Conservation (phyloP, 306 rosid species). For the Dryas alaskensis region DNA sequence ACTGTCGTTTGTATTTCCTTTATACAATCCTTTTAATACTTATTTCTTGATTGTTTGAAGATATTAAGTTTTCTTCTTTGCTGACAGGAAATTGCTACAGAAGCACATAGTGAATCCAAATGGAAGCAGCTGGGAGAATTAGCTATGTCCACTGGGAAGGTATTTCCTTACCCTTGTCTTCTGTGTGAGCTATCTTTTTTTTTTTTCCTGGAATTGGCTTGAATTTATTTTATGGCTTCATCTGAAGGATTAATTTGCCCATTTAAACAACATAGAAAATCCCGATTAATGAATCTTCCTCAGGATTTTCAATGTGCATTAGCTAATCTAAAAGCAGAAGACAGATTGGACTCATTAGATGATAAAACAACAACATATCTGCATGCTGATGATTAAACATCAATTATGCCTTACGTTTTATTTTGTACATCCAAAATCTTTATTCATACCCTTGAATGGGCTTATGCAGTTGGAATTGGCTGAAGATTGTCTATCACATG, state of each 20-base stretch:
- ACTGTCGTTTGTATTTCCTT: constrained; percentile 1
- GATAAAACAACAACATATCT: not conserved
- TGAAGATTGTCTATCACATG: constrained; percentile 78
- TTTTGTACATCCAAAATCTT: constrained; percentile 16
- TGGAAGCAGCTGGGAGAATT: constrained; percentile 97
- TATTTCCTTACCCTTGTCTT: constrained; percentile 25
- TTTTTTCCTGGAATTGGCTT: too few species aligned
- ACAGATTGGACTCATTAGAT: too few species aligned
- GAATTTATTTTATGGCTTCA: too few species aligned
- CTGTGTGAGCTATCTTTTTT: not conserved
- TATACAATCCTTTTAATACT: not conserved
- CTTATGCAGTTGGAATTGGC: constrained; percentile 90
- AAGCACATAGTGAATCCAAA: constrained; percentile 77
- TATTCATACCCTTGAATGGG: constrained; percentile 10
- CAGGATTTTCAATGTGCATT: too few species aligned
- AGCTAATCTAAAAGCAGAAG: too few species aligned
- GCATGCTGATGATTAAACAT: constrained; percentile 8
- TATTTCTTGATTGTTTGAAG: constrained; percentile 3
- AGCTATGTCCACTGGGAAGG: constrained; percentile 94
- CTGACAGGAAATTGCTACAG: constrained; percentile 73
- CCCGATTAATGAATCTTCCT: too few species aligned
- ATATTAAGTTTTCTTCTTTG: constrained; percentile 19
- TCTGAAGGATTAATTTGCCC: too few species aligned
- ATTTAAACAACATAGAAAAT: too few species aligned
- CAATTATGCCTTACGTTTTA: not conserved